Base-by-base conservation (phyloP, 169 alveolate genomes). In the Plasmodium vivax region DNA sequence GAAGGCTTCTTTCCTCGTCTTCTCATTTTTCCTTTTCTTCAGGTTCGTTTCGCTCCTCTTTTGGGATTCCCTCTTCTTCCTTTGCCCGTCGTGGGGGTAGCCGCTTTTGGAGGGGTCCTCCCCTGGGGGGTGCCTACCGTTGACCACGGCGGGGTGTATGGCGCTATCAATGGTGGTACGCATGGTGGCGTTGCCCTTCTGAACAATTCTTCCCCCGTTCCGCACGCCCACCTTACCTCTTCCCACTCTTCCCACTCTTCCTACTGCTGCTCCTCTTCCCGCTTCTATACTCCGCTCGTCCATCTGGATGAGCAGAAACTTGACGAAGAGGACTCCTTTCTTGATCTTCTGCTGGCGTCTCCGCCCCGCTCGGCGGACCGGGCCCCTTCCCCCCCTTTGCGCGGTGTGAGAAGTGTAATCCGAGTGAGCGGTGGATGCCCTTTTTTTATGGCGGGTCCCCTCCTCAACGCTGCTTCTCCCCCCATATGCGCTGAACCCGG, bases 21-120 rank as follows among this genome's bases (percentile, higher is more conserved):
- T 72, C 47, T 85, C 93, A 45, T 47, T 85, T 45, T 51, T 85
- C 32, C 79, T 27, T 27, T 74, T 74, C 36, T 85, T 47, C 27
- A 47, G 7, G 74, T 47, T 30, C 30, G 8, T 38, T 23, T 32
- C 58, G n/a, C 34, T 74, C 1, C 30, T 19, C 36, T 85, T 85
- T 16, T 45, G 56, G 32, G 51, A 5, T 27, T 74, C 41, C 12
- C 73, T 3, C 32, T 12, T 54, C 73, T 85, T 85, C 62, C 27
- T 74, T 75, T 85, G 68, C 9, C 8, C 38, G 68, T 7, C 38
- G 12, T 82, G 79, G 38, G 27, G 27, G 27, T 23, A 23, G 27
- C 27, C 27, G 27, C 27, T 23, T 23, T 23, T 23, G 27, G 27
- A 23, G 27, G 27, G 27, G 27, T 23, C 27, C 27, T 23, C 27